phyloP scores from a whole-genome alignment of 805 yeast genomes.

The Candida railenensis region DNA sequence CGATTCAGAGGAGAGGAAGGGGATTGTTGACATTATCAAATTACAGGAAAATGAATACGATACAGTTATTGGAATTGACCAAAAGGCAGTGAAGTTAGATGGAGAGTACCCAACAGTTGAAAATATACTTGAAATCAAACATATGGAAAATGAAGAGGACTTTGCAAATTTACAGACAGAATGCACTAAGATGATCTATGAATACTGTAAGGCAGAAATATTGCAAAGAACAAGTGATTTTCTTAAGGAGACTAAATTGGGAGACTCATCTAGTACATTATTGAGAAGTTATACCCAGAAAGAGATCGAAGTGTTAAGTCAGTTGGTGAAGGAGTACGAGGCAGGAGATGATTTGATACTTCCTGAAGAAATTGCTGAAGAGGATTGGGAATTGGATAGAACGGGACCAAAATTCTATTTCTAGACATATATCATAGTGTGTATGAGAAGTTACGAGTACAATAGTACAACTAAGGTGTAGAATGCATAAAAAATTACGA shows the following conservation, averaged over 20 bases:
- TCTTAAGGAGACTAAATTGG: neutral
- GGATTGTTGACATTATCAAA: constrained; percentile 19
- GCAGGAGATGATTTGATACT: constrained; percentile 7
- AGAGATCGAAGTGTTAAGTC: constrained; percentile 5
- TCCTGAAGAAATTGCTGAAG: constrained; percentile 12
- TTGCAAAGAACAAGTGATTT: neutral
- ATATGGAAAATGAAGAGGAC: constrained; percentile 5
- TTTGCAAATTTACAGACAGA: neutral
- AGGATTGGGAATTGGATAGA: constrained; percentile 15
- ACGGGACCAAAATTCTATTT: constrained; percentile 4
- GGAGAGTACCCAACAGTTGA: constrained; percentile 5
- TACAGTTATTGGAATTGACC: constrained; percentile 22
- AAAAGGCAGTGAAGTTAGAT: constrained; percentile 16
- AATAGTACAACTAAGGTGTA: too few relatives aligned
- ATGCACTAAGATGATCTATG: constrained; percentile 4
- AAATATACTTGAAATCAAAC: neutral
- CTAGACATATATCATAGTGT: too few relatives aligned
- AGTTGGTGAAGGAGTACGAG: constrained; percentile 10
- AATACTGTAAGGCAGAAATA: constrained; percentile 5
- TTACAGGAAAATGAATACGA: constrained; percentile 27
- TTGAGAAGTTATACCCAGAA: constrained; percentile 3
- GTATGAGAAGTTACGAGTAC: too few relatives aligned
- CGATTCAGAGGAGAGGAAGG: constrained; percentile 17
- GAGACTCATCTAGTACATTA: neutral
- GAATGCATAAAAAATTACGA: too few relatives aligned